These are phyloP conservation scores for Ballota nigra DNA, from an alignment of 257 asterid species.

Conservation along the genomic window DNA sequence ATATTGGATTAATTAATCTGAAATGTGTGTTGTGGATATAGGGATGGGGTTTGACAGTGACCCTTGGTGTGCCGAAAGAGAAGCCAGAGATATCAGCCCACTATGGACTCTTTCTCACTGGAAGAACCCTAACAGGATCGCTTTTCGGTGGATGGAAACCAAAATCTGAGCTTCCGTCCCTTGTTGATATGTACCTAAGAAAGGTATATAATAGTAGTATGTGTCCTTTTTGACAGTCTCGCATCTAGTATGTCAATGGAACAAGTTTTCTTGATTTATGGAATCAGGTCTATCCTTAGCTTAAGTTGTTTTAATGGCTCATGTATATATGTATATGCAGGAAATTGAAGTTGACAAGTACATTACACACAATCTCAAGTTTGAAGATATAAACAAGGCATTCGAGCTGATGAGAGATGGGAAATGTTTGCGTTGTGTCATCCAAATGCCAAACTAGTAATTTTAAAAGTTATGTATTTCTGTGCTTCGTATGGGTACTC, in stretches of 20 bases:
- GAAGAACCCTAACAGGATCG: constrained; percentile 82
- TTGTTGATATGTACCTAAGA: constrained; percentile 75
- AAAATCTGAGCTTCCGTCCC: constrained; percentile 81
- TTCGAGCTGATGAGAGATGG: constrained; percentile 76
- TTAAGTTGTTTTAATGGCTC: background rate
- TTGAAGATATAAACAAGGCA: constrained; percentile 81
- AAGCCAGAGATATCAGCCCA: constrained; percentile 77
- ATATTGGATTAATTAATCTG: background rate
- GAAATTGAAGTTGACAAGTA: constrained; percentile 76
- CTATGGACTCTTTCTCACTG: constrained; percentile 71
- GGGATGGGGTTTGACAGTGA: constrained; percentile 97
- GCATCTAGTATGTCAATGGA: background rate
- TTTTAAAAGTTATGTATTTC: background rate
- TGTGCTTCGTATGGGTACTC: background rate
- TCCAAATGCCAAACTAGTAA: constrained; percentile 58
- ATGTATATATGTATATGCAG: constrained; percentile 29
- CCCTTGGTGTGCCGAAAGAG: constrained; percentile 90
- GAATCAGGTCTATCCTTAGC: background rate
- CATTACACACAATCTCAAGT: constrained; percentile 61
- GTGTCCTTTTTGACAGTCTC: background rate
- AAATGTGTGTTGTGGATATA: constrained; percentile 22
- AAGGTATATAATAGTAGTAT: constrained; percentile 40
- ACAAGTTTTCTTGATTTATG: background rate
- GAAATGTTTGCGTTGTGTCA: constrained; percentile 89
- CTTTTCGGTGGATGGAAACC: constrained; percentile 98